Percentiles rank a stretch among this genome's conserved stretches.
These are phyloP conservation scores for Fusarium mundagurra DNA, from an alignment of 2,329 filamentous ascomycete species.

Conservation along the genomic window DNA sequence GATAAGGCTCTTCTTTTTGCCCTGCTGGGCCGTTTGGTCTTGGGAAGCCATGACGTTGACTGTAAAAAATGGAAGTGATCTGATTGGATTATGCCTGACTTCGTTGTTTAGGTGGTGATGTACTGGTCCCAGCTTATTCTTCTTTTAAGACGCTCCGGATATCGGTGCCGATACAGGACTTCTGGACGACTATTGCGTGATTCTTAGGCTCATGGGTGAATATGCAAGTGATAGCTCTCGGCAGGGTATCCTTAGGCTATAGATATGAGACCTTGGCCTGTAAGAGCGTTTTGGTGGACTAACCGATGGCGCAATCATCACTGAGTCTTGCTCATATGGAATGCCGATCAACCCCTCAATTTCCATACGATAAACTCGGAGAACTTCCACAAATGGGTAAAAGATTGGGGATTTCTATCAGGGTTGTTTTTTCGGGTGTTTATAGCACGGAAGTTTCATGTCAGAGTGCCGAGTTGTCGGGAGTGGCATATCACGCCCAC, in stretches of 20 bases:
- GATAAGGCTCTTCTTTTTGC: slow-evolving; percentile 51
- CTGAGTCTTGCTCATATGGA: slow-evolving; percentile 31
- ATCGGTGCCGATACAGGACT: not conserved
- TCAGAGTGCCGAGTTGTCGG: not conserved
- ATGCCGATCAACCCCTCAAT: slow-evolving; percentile 9
- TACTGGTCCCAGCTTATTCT: not conserved
- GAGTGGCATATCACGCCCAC: not conserved
- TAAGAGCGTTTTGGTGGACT: not conserved
- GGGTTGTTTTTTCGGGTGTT: not conserved
- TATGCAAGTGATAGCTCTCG: slow-evolving; percentile 2
- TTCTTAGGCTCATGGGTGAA: slow-evolving; percentile 26
- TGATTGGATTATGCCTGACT: not conserved
- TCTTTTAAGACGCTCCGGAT: slow-evolving; percentile 18
- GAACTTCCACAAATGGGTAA: not conserved
- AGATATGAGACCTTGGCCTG: slow-evolving; percentile 3
- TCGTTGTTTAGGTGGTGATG: not conserved
- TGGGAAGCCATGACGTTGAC: slow-evolving; percentile 27
- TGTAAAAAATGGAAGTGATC: not conserved
- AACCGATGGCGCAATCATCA: slow-evolving; percentile 34
- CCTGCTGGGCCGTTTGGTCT: slow-evolving; percentile 9
- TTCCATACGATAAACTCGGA: not conserved
- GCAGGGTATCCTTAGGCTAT: not conserved
- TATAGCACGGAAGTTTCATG: not conserved
- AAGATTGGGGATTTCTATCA: not conserved
- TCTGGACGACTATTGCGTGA: slow-evolving; percentile 31